Conservation (phyloP, 495 filamentous ascomycete species). For the Penicillium antarcticum region DNA sequence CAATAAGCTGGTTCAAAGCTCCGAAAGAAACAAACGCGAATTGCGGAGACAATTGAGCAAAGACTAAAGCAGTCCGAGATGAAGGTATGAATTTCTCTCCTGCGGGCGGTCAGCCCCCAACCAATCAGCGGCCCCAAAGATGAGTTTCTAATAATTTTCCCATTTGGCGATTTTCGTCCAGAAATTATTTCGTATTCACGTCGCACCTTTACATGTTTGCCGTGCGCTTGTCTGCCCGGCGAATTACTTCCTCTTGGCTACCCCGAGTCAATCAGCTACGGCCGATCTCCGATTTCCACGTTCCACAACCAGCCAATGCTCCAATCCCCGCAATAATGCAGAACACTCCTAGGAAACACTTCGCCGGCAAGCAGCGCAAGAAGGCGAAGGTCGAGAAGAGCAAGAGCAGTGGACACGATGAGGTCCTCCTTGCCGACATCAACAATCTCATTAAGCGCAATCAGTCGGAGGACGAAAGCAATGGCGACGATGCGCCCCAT, state of each 20-base stretch:
- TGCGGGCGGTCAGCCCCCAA: constrained; percentile 22
- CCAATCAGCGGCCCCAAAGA: constrained; percentile 25
- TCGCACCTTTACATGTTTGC: constrained; percentile 20
- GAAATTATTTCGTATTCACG: constrained; percentile 8
- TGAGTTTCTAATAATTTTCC: constrained; percentile 31
- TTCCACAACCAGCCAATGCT: constrained; percentile 16
- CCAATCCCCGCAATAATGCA: constrained; percentile 28
- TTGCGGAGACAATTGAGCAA: constrained; percentile 11
- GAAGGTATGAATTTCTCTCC: constrained; percentile 30
- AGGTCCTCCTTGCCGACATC: constrained; percentile 72
- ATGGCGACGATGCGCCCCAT: constrained; percentile 16
- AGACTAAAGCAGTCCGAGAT: constrained; percentile 27
- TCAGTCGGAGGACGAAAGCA: constrained; percentile 27
- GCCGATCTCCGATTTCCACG: not conserved
- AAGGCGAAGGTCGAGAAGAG: constrained; percentile 46
- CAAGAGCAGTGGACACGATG: constrained; percentile 51
- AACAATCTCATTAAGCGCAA: constrained; percentile 57
- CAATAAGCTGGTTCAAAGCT: constrained; percentile 23
- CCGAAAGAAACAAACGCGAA: constrained; percentile 12
- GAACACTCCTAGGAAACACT: constrained; percentile 25
- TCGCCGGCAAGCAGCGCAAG: constrained; percentile 39
- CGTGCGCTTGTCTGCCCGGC: constrained; percentile 10
- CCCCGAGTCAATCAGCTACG: constrained; percentile 1
- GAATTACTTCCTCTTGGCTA: constrained; percentile 7
- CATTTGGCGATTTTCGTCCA: constrained; percentile 13